Percentiles rank a stretch among this genome's conserved stretches.
Conservation (phyloP, 306 rosid species). For the Acacia confusa region DNA sequence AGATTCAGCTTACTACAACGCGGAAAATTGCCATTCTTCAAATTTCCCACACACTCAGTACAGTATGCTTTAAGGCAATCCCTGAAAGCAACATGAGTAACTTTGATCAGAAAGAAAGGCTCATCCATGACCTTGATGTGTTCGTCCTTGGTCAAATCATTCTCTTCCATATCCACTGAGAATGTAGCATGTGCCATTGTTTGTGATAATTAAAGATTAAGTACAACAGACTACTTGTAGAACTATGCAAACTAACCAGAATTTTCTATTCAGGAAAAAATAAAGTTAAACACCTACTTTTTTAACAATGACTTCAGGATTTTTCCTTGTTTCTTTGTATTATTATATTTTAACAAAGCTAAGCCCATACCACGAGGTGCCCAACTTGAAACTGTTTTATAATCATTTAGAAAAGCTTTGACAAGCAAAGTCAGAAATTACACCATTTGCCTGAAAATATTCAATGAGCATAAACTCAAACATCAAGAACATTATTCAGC, state of each 20-base stretch:
- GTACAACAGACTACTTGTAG: conserved; percentile 9
- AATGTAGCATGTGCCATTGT: conserved; percentile 9
- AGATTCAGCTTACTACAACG: conserved; percentile 62
- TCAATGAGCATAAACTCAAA: not conserved
- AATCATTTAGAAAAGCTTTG: not conserved
- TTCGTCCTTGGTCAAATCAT: not conserved
- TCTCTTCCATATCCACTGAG: conserved; percentile 19
- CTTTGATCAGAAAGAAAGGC: conserved; percentile 12
- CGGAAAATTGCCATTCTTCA: conserved; percentile 40
- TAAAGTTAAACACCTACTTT: not conserved
- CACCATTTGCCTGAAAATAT: not conserved
- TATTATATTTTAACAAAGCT: not conserved
- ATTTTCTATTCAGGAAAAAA: conserved; percentile 2
- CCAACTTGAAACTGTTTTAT: not conserved
- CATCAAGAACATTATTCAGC: not conserved
- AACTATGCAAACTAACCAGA: not conserved
- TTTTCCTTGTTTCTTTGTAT: not conserved
- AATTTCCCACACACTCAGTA: conserved; percentile 46
- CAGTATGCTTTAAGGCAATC: conserved; percentile 73
- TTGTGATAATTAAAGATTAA: not conserved
- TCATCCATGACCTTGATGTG: conserved; percentile 2
- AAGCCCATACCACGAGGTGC: conserved; percentile 7
- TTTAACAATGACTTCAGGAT: not conserved
- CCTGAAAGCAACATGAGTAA: conserved; percentile 49
- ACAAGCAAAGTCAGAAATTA: not conserved